A percentile compares a stretch with the other conserved stretches of the same genome.
Evolutionary conservation across 805 yeast species (phyloP).

Genomic region (Myxozyma melibiosi): DNA sequence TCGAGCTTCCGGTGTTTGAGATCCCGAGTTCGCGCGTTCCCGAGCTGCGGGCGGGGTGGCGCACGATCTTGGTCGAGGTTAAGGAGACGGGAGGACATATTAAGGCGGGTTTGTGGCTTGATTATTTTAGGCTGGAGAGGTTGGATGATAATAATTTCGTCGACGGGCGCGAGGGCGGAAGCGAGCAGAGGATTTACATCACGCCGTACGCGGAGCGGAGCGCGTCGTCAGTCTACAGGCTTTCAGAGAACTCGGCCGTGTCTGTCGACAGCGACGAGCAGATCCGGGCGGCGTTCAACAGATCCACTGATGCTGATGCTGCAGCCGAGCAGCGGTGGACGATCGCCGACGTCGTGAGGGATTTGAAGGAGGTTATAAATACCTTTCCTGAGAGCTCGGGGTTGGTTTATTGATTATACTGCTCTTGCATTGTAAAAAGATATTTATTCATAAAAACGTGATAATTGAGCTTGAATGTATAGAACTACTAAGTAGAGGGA

Average conservation of each 20-base stretch:
- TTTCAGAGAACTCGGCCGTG: neutral
- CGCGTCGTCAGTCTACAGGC: neutral
- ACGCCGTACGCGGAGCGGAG: constrained; percentile 13
- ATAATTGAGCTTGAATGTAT: neutral
- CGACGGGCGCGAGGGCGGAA: neutral
- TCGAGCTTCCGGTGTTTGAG: constrained; percentile 17
- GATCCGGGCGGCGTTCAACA: neutral
- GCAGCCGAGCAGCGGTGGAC: neutral
- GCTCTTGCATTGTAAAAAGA: neutral
- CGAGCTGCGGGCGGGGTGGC: constrained; percentile 14
- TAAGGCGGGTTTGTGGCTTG: constrained; percentile 16
- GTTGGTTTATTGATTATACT: neutral
- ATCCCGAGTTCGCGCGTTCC: constrained; percentile 5
- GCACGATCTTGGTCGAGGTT: constrained; percentile 19
- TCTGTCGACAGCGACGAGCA: neutral
- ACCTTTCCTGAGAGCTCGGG: constrained; percentile 7
- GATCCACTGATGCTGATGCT: neutral
- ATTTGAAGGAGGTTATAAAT: neutral
- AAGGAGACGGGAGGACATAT: constrained; percentile 17
- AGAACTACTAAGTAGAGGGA: neutral
- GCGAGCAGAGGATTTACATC: constrained; percentile 5
- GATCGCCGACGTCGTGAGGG: constrained; percentile 1
- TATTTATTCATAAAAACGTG: neutral
- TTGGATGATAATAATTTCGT: constrained; percentile 13
- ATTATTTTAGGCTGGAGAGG: constrained; percentile 24